Evolutionary conservation across 805 yeast genomes (phyloP).

Genomic region (Citeromyces matritensis): DNA sequence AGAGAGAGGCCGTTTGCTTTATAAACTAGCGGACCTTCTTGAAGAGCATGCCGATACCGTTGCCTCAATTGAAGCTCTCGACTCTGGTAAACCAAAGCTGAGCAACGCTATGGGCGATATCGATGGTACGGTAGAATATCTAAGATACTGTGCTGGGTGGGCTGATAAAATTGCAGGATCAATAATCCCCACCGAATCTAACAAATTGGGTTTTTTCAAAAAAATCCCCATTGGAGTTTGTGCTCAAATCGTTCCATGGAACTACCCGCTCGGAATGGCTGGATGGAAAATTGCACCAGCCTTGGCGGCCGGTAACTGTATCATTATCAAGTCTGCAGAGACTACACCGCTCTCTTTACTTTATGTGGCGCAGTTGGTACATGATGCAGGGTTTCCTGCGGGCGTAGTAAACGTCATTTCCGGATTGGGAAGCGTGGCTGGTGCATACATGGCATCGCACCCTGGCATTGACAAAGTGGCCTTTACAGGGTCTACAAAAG

Average conservation of each 20-base stretch:
- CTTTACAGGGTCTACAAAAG: slow-evolving; percentile 52
- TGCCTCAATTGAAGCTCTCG: slow-evolving; percentile 31
- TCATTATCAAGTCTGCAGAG: slow-evolving; percentile 64
- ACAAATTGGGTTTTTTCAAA: slow-evolving; percentile 48
- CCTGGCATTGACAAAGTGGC: slow-evolving; percentile 42
- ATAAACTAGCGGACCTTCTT: slow-evolving; percentile 33
- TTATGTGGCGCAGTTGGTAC: slow-evolving; percentile 39
- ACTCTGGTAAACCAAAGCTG: slow-evolving; percentile 37
- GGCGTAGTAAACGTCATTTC: slow-evolving; percentile 62
- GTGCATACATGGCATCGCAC: slow-evolving; percentile 51
- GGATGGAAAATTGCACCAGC: slow-evolving; percentile 81
- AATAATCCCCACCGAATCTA: slow-evolving; percentile 18
- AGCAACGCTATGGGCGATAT: slow-evolving; percentile 34
- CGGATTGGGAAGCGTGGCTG: slow-evolving; percentile 59
- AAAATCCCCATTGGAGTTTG: slow-evolving; percentile 57
- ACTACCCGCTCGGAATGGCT: slow-evolving; percentile 57
- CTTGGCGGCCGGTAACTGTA: slow-evolving; percentile 62
- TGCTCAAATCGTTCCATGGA: slow-evolving; percentile 63
- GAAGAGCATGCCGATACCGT: slow-evolving; percentile 32
- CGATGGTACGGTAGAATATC: slow-evolving; percentile 25
- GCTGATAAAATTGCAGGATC: slow-evolving; percentile 39
- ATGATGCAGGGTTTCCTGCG: slow-evolving; percentile 60
- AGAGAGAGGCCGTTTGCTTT: slow-evolving; percentile 23
- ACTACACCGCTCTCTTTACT: slow-evolving; percentile 61
- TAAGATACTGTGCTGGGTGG: slow-evolving; percentile 47